Evolutionary conservation across 441 rosid genomes (phyloP), one percentile per base, ranked within the genome.

Genomic region (Corymbia calophylla): DNA sequence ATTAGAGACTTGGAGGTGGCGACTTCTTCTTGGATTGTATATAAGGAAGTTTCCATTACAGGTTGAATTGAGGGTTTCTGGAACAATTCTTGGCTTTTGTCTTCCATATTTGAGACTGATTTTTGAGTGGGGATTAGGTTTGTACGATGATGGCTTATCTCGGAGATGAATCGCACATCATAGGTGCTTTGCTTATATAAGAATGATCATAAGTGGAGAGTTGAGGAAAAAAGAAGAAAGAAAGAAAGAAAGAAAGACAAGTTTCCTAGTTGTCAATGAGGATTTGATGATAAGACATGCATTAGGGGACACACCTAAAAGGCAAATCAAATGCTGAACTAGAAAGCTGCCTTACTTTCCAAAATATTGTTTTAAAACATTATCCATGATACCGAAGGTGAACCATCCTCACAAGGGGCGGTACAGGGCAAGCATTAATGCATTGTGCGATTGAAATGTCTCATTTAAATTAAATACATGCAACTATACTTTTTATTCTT

Each of bases 61-160:
- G 88, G 84, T 86, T 92, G 68, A 82, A 88, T 62, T 44, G 90
- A 73, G 77, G 84, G 86, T 35, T 87, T 53, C 29, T 77, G 51
- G 49, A 77, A 77, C 0, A 23, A 77, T 39, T 39, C 51, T 77
- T 70, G 32, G 62, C 88, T 88, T 87, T 47, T 62, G 27, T 58
- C 90, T 29, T 54, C 93, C 92, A 92, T 92, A 70, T 39, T 48
- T 35, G 82, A 77, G n/a, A 77, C 25, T 48, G 54, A 53, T 25
- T 11, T n/a, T 51, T 64, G 54, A 68, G 66, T 39, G 53, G 53
- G 87, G 31, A 21, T 15, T 62, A 55, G 51, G 86, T 39, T 58
- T 60, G 53, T 64, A 70, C 25, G 88, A 82, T 19, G 87, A 29
- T 86, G 27, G 60, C 4, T 19, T 11, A 77, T 77, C n/a, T 47